These are phyloP conservation scores for Dioscorea dumetorum DNA, from an alignment of 106 monocot species.

Conservation along the genomic window DNA sequence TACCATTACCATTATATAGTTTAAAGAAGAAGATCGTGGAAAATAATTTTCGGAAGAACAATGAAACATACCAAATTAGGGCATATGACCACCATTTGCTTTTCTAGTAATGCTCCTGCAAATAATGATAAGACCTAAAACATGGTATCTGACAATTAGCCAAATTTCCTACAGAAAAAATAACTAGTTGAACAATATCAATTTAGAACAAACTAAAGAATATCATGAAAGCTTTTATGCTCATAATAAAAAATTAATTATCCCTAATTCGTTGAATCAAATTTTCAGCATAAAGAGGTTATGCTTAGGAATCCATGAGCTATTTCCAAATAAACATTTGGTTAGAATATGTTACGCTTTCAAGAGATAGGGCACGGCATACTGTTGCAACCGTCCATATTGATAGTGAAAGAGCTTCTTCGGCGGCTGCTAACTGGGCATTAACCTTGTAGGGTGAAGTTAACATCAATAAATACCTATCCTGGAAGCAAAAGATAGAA, in stretches of 20 bases:
- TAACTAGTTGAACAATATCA: no score
- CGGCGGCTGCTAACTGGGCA: slow-evolving; percentile 72
- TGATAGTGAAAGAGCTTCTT: slow-evolving; percentile 92
- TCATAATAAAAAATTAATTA: no score
- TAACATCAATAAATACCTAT: no score
- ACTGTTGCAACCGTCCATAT: slow-evolving; percentile 82
- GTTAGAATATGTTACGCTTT: slow-evolving; percentile 61
- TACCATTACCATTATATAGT: background rate
- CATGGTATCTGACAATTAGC: no score
- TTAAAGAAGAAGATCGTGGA: background rate
- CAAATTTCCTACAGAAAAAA: no score
- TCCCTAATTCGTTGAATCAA: no score
- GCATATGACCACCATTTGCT: slow-evolving; percentile 77
- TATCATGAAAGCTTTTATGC: no score
- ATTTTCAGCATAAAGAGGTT: no score
- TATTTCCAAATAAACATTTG: background rate
- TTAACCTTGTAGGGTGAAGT: slow-evolving; percentile 40
- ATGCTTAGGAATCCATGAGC: no score
- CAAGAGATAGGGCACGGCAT: slow-evolving; percentile 85
- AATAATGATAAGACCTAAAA: slow-evolving; percentile 82
- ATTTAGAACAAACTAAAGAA: no score
- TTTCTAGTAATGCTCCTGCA: slow-evolving; percentile 80
- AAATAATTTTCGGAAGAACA: background rate
- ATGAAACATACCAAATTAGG: slow-evolving; percentile 67
- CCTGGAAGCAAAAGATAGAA: no score